Base-by-base conservation (phyloP, 2,329 filamentous ascomycete species). In the Thermoascus crustaceus region DNA sequence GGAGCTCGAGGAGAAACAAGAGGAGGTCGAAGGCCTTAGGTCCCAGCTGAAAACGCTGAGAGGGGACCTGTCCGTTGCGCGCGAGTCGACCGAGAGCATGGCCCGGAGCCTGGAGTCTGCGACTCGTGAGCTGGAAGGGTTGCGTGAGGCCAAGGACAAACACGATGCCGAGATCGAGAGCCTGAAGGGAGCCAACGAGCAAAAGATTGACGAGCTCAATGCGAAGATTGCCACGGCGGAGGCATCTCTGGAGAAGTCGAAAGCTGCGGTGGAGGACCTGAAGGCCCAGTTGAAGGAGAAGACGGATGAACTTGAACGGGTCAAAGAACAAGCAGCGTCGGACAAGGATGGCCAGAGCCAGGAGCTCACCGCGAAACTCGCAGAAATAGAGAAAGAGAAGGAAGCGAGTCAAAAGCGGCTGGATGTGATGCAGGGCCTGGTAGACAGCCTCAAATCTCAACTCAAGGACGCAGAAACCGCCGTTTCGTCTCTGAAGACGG, bases 11-110 rank as follows among this genome's bases (percentile, higher is more conserved):
- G 73, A 79, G 38, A 84, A 82, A 50, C 68, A 80, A 7, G 73
- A 76, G 26, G 80, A 89, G 57, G 77, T 91, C 23, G 73, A 78
- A 34, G 73, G 71, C 30, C 73, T 96, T 9, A 80, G 80, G 46
- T 61, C 68, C 3, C 78, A 91, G 48, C 76, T 93, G 18, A 69
- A 74, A 13, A 70, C 66, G 2, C 66, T 94, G 14, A 79, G 81
- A 57, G 68, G 74, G 3, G 83, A 93, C 47, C 68, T 94, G 4
- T 72, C 75, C 2, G 74, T 77, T 8, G 78, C 79, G 7, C 78
- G 83, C 46, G 82, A 91, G 50, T 82, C 80, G 27, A 78, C 75
- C 25, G 65, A 76, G 40, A 71, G 73, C n/a, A 71, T 86, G 49
- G 74, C 76, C 18, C 59, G 68, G 49, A 83, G 72, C 38, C 62